These are phyloP conservation scores for Plasmodium coatneyi DNA, from an alignment of 169 alveolate genomes.

Conservation along the genomic window DNA sequence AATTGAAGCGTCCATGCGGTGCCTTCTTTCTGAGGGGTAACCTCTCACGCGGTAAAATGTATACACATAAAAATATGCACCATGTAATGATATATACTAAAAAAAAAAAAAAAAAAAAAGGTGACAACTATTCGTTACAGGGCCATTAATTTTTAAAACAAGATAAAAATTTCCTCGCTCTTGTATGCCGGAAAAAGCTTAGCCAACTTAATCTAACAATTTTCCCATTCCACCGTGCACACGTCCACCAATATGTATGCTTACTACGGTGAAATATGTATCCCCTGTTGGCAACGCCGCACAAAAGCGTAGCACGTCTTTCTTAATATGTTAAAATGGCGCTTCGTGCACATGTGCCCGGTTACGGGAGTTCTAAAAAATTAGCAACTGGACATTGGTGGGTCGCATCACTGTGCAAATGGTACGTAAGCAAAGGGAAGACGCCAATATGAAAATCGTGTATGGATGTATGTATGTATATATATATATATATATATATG, in stretches of 20 bases:
- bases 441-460: background rate
- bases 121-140: background rate
- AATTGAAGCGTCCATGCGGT: background rate
- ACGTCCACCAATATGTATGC: background rate
- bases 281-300: background rate
- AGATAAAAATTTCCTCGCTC: background rate
- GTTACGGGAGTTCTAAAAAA: background rate
- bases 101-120: background rate
- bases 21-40: no score
- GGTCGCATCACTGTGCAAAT: background rate
- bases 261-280: background rate
- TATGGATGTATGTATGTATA: background rate
- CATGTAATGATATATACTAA: background rate
- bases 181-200: background rate
- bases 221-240: background rate
- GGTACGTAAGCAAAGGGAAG: background rate
- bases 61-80: background rate
- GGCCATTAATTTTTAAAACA: background rate
- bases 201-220: background rate
- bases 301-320: background rate
- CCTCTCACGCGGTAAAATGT: background rate
- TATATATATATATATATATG: background rate
- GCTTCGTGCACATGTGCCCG: background rate
- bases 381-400: background rate
- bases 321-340: background rate